Percentiles rank a stretch among this genome's conserved stretches.
phyloP scores from a whole-genome alignment of 2,329 filamentous ascomycete genomes.

The Apiospora pterosperma region DNA sequence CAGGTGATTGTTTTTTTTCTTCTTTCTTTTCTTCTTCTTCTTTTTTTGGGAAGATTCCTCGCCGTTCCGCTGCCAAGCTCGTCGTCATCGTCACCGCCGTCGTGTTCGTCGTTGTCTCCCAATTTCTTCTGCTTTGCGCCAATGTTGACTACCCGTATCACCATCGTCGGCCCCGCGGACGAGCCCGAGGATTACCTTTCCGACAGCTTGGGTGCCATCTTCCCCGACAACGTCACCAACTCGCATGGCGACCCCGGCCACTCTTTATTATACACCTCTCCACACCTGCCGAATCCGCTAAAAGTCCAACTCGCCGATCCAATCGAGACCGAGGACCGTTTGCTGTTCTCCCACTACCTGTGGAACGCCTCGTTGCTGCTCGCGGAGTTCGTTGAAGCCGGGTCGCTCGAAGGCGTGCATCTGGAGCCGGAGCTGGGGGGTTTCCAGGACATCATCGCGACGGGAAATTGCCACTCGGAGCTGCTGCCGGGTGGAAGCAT shows the following conservation, averaged over 20 bases:
- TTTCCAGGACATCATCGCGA: neutral
- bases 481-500: neutral
- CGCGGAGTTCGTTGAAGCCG: conserved; percentile 53
- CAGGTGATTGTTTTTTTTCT: too few relatives aligned
- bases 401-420: conserved; percentile 29
- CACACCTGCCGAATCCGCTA: conserved; percentile 42
- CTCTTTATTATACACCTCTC: conserved; percentile 56
- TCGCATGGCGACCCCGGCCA: conserved; percentile 62
- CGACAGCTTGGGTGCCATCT: conserved; percentile 58
- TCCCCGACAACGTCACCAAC: conserved; percentile 64
- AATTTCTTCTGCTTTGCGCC: neutral
- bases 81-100: too few relatives aligned
- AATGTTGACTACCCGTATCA: conserved; percentile 48
- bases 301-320: conserved; percentile 45
- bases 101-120: neutral
- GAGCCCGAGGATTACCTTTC: conserved; percentile 59
- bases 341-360: conserved; percentile 67
- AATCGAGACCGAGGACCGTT: conserved; percentile 48
- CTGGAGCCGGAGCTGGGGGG: neutral
- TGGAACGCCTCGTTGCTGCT: conserved; percentile 65
- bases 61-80: too few relatives aligned
- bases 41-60: too few relatives aligned
- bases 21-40: too few relatives aligned
- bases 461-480: neutral
- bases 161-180: conserved; percentile 32